phyloP scores from a whole-genome alignment of 306 rosid species.

The Castanea mollissima region DNA sequence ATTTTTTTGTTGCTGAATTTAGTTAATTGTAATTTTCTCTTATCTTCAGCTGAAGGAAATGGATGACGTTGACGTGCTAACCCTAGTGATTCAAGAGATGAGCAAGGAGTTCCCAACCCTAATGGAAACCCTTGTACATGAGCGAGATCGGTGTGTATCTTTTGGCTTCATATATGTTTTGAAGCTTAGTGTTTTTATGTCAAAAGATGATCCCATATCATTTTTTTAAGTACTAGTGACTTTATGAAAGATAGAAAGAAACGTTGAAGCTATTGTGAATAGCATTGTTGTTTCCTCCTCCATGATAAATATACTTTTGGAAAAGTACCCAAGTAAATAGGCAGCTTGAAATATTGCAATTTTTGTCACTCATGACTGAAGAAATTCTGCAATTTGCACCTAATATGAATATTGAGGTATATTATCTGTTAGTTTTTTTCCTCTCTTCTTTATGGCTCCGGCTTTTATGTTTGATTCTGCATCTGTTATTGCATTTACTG shows the following conservation, averaged over 20 bases:
- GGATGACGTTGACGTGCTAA: conserved; percentile 88
- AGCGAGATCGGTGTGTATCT: conserved; percentile 82
- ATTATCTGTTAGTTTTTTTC: background rate
- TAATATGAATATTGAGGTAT: background rate
- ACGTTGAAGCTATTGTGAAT: background rate
- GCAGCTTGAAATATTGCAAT: background rate
- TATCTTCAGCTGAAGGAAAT: conserved; percentile 76
- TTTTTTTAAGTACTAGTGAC: background rate
- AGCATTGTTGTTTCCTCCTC: background rate
- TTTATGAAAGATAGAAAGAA: background rate
- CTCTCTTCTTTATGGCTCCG: background rate
- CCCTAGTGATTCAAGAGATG: conserved; percentile 90
- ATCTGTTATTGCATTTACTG: background rate
- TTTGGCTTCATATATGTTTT: conserved; percentile 12
- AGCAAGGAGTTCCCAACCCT: conserved; percentile 88
- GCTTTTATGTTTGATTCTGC: background rate
- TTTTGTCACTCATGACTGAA: background rate
- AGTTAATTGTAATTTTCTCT: conserved; percentile 22
- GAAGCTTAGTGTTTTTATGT: conserved; percentile 18
- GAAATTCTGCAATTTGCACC: background rate
- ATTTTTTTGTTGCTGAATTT: background rate
- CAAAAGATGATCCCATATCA: background rate
- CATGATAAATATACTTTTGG: background rate
- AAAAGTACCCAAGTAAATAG: background rate
- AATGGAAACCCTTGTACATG: conserved; percentile 92